phyloP scores from a whole-genome alignment of 1,284 basidiomycete species.

The Hortiboletus rubellus region DNA sequence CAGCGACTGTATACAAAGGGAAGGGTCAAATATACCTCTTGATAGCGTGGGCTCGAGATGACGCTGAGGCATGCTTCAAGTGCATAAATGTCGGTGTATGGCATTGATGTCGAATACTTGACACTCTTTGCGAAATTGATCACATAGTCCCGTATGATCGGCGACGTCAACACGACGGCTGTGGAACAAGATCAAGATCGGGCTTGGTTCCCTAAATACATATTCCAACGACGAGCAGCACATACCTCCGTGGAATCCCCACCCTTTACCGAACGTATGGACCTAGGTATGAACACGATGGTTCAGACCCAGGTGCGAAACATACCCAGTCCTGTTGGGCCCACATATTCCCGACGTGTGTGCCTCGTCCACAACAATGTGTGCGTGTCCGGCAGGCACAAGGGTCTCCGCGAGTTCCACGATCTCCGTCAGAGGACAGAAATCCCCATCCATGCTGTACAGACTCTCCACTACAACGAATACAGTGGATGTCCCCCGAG shows the following conservation, averaged over 20 bases:
- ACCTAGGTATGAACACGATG: constrained; percentile 44
- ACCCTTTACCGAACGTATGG: constrained; percentile 55
- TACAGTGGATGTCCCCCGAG: constrained; percentile 35
- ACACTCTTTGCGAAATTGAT: constrained; percentile 62
- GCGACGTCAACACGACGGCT: constrained; percentile 53
- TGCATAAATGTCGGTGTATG: constrained; percentile 46
- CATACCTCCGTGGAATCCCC: constrained; percentile 73
- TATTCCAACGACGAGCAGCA: constrained; percentile 24
- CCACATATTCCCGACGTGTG: constrained; percentile 50
- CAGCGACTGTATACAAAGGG: neutral
- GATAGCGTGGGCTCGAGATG: constrained; percentile 3
- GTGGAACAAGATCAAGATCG: no score
- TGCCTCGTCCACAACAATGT: constrained; percentile 29
- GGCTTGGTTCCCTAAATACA: no score
- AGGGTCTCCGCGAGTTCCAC: constrained; percentile 36
- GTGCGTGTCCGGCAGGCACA: constrained; percentile 34
- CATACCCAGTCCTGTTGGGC: constrained; percentile 47
- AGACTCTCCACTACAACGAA: constrained; percentile 56
- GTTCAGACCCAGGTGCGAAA: constrained; percentile 35
- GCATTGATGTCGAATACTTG: constrained; percentile 53
- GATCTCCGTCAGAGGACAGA: constrained; percentile 48
- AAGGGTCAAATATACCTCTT: neutral
- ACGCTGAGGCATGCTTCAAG: constrained; percentile 32
- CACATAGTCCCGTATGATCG: constrained; percentile 49
- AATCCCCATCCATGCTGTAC: constrained; percentile 68